phyloP scores from a whole-genome alignment of 495 filamentous ascomycete genomes.

The Apodospora peruviana region DNA sequence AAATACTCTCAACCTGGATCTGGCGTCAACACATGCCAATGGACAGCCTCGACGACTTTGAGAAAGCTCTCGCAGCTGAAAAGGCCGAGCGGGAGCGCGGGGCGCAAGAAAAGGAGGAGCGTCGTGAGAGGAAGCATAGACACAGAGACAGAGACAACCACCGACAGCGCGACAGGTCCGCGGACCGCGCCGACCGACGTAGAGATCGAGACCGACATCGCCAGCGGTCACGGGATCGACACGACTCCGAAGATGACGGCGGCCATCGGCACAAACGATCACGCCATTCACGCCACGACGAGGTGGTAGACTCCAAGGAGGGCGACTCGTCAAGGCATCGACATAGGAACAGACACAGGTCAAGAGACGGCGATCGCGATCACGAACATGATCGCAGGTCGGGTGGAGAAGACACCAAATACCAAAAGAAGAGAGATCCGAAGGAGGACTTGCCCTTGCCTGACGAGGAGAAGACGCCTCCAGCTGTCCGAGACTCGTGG shows the following conservation, averaged over 20 bases:
- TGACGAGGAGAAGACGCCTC: constrained; percentile 35
- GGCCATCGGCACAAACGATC: constrained; percentile 8
- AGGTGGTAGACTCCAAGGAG: constrained; percentile 31
- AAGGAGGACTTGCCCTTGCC: constrained; percentile 43
- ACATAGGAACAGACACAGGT: constrained; percentile 19
- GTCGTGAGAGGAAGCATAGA: constrained; percentile 36
- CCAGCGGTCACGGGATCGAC: constrained; percentile 25
- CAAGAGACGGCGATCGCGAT: constrained; percentile 14
- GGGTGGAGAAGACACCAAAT: constrained; percentile 21
- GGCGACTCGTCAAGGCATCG: constrained; percentile 29
- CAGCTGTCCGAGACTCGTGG: constrained; percentile 69
- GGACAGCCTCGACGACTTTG: constrained; percentile 51
- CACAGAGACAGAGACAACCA: constrained; percentile 26
- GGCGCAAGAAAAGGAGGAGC: constrained; percentile 29
- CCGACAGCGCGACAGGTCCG: constrained; percentile 38
- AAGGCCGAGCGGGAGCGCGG: constrained; percentile 41
- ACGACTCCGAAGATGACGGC: constrained; percentile 15
- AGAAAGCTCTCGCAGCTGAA: constrained; percentile 48
- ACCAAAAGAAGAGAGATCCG: constrained; percentile 38
- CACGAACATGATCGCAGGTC: constrained; percentile 7
- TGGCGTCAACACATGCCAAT: constrained; percentile 18
- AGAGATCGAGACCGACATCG: constrained; percentile 19
- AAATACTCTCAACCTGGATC: neutral
- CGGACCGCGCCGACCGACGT: too few species aligned
- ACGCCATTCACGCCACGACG: constrained; percentile 38